These are phyloP conservation scores for Trifolium pratense DNA, from an alignment of 306 rosid genomes.

Conservation along the genomic window DNA sequence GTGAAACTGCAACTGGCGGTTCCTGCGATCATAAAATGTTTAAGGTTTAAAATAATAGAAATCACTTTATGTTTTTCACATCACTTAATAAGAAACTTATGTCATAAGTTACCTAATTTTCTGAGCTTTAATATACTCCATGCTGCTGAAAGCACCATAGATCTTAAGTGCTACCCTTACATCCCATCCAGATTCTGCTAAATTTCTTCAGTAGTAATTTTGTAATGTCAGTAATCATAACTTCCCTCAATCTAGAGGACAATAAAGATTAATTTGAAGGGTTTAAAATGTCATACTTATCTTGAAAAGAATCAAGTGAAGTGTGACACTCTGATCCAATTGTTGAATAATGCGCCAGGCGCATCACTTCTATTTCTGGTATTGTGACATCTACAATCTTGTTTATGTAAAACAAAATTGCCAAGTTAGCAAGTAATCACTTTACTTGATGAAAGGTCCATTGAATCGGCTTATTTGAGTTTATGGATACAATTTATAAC, in stretches of 20 bases:
- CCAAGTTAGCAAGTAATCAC: slow-evolving; percentile 38
- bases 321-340: slow-evolving; percentile 82
- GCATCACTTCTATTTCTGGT: slow-evolving; percentile 93
- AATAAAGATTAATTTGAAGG: slow-evolving; percentile 21
- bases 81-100: slow-evolving; percentile 9
- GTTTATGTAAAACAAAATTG: slow-evolving; percentile 26
- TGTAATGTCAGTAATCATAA: slow-evolving; percentile 42
- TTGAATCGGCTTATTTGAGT: too few relatives aligned
- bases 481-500: too few relatives aligned
- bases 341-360: slow-evolving; percentile 82
- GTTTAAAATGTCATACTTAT: slow-evolving; percentile 54
- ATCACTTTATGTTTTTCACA: background rate
- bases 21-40: slow-evolving; percentile 56
- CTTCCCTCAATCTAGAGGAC: background rate
- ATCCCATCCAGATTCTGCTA: slow-evolving; percentile 83
- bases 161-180: slow-evolving; percentile 73
- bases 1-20: slow-evolving; percentile 82
- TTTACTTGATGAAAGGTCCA: too few relatives aligned
- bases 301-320: slow-evolving; percentile 56
- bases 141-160: slow-evolving; percentile 77
- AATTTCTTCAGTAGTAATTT: slow-evolving; percentile 52
- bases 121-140: slow-evolving; percentile 89
- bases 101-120: slow-evolving; percentile 60
- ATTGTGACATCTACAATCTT: slow-evolving; percentile 79
- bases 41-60: background rate